Conservation (phyloP, 805 yeast species). For the Candida cerambycidarum region DNA sequence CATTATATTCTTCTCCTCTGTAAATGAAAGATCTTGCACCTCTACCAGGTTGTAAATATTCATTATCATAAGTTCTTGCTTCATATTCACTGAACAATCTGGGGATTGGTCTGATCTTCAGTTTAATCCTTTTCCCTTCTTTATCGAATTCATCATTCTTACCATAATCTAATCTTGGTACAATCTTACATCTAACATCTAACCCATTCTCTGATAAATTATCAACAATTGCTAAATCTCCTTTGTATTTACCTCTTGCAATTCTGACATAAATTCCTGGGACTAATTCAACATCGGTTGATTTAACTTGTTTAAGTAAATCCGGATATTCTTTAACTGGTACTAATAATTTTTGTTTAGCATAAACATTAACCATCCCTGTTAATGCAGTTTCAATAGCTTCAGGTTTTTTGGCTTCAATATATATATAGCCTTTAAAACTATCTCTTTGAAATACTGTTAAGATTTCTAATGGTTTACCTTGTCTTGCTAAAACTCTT, state of each 20-base stretch:
- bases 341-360: slow-evolving; percentile 72
- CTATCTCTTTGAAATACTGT: slow-evolving; percentile 94
- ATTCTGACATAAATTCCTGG: slow-evolving; percentile 94
- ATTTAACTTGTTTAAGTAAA: slow-evolving; percentile 82
- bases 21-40: slow-evolving; percentile 65
- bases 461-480: slow-evolving; percentile 76
- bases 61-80: slow-evolving; percentile 81
- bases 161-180: slow-evolving; percentile 93
- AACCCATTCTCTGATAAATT: slow-evolving; percentile 92
- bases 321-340: slow-evolving; percentile 97
- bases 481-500: slow-evolving; percentile 70
- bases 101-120: slow-evolving; percentile 77
- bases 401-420: slow-evolving; percentile 91
- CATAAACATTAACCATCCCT: slow-evolving; percentile 85
- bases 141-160: slow-evolving; percentile 53
- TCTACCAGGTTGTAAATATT: slow-evolving; percentile 64
- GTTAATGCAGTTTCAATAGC: slow-evolving; percentile 86
- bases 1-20: slow-evolving; percentile 83
- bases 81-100: slow-evolving; percentile 85
- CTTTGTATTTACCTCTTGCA: slow-evolving; percentile 86
- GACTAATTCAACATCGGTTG: slow-evolving; percentile 80
- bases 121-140: slow-evolving; percentile 46
- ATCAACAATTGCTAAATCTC: slow-evolving; percentile 91
- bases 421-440: slow-evolving; percentile 86
- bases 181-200: slow-evolving; percentile 89